Conservation (phyloP, 306 rosid species). For the Vicia sativa region DNA sequence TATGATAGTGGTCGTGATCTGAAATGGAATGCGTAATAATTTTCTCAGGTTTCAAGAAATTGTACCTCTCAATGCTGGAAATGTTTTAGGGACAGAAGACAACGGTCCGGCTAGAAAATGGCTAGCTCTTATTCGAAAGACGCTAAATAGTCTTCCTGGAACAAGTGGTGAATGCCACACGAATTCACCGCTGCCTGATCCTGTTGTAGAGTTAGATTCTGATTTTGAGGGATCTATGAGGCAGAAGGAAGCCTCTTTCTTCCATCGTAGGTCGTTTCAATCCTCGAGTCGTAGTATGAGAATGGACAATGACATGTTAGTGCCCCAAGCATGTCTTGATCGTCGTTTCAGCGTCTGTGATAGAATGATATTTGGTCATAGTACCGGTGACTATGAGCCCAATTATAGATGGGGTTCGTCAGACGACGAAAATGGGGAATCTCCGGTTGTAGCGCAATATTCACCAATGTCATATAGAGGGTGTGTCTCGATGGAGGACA, state of each 20-base stretch:
- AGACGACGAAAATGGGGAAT: constrained; percentile 84
- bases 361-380: constrained; percentile 69
- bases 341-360: constrained; percentile 86
- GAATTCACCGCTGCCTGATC: constrained; percentile 88
- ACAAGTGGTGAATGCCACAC: constrained; percentile 71
- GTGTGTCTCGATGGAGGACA: constrained; percentile 68
- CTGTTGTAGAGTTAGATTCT: constrained; percentile 78
- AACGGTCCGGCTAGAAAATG: constrained; percentile 97
- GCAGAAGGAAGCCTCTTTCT: constrained; percentile 80
- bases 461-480: constrained; percentile 70
- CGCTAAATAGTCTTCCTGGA: constrained; percentile 90
- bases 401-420: constrained; percentile 82
- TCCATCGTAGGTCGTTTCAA: constrained; percentile 90
- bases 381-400: constrained; percentile 82
- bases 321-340: constrained; percentile 72
- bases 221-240: constrained; percentile 90
- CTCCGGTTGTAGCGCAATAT: constrained; percentile 59
- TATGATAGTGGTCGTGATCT: constrained; percentile 22
- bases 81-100: constrained; percentile 98
- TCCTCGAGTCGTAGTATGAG: constrained; percentile 97
- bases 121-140: constrained; percentile 85
- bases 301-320: constrained; percentile 75
- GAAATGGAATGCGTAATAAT: constrained; percentile 28
- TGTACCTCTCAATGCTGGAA: constrained; percentile 98
- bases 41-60: constrained; percentile 92